Base-by-base conservation (phyloP, 805 yeast species). In the Wickerhamomyces silvicola region DNA sequence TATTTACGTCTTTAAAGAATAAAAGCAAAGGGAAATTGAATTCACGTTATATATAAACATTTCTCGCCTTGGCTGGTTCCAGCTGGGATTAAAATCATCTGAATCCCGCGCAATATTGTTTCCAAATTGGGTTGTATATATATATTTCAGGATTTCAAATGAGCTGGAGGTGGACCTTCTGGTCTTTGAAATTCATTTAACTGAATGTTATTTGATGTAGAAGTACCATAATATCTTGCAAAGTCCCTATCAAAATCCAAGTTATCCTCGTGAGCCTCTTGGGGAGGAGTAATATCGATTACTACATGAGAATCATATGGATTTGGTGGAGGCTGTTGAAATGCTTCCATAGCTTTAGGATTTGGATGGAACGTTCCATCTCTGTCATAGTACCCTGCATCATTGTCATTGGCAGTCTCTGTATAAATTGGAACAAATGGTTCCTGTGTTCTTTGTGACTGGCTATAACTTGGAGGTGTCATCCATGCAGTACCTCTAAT, bases 401-500 rank as follows among this genome's bases (percentile, higher is more conserved):
- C 95, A 28, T 71, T 66, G 18, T 78, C 84, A 40, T 77, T 78
- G 0, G 87, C 77, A 11, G 64, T 57, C 10, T 62, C 82, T 0
- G 86, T 72, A 42, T 82, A 82, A 3, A 78, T 67, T 0, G 94
- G 94, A 1, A 81, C 84, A 43, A 64, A 75, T 3, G 70, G 68
- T 28, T 69, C 72, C 7, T 64, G 57, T 24, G 52, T 52, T 38
- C 28, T 45, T 35, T 36, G 54, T 10, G 39, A 42, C 25, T 36
- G 60, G 59, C 57, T 46, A 46, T 83, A 81, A n/a, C 75, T 67
- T 3, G 86, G 88, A 6, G 95, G 95, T 0, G 92, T 81, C 62
- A 86, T 74, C 94, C 94, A 82, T 9, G 82, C 72, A 1, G 92
- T 82, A 8, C 90, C 90, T 37, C 72, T 61, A 2, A 84, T 62